Percentiles rank a stretch among this genome's conserved stretches.
Conservation (phyloP, 306 rosid genomes). For the Coriaria nepalensis region DNA sequence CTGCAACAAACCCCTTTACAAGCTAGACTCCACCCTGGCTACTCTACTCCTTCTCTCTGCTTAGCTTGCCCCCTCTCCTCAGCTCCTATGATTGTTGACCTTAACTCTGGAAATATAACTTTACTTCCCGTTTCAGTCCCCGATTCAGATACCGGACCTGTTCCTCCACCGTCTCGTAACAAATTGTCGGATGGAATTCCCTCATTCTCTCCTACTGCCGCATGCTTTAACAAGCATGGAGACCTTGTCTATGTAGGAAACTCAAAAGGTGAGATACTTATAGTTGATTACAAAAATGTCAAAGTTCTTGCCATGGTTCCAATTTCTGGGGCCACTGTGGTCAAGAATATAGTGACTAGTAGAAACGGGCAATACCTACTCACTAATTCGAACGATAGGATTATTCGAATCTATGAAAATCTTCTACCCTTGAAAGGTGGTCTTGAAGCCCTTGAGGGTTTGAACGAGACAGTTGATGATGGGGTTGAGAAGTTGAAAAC, state of each 20-base stretch:
- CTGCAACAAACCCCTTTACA: constrained; percentile 74
- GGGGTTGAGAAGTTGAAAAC: constrained; percentile 62
- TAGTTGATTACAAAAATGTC: constrained; percentile 40
- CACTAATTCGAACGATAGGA: constrained; percentile 85
- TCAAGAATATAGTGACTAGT: constrained; percentile 86
- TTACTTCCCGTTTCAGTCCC: constrained; percentile 59
- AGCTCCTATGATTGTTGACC: constrained; percentile 87
- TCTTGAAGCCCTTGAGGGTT: constrained; percentile 35
- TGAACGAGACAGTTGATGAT: constrained; percentile 25
- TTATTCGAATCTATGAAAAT: constrained; percentile 78
- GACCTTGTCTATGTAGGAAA: constrained; percentile 79
- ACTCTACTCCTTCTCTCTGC: constrained; percentile 67
- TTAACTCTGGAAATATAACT: constrained; percentile 53
- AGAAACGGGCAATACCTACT: constrained; percentile 83
- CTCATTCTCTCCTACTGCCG: constrained; percentile 79
- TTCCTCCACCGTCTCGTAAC: constrained; percentile 42
- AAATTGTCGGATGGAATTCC: constrained; percentile 67
- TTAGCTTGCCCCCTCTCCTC: constrained; percentile 90
- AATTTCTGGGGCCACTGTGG: constrained; percentile 62
- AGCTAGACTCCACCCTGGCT: constrained; percentile 91
- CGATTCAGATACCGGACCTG: constrained; percentile 27
- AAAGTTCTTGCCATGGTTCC: constrained; percentile 65
- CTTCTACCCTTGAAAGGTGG: constrained; percentile 70
- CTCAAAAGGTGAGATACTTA: constrained; percentile 93
- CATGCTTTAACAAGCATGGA: constrained; percentile 80